Evolutionary conservation across 768 basidiomycete species (phyloP), one percentile per base, ranked within the genome.

Genomic region (Termitomyces sp.): DNA sequence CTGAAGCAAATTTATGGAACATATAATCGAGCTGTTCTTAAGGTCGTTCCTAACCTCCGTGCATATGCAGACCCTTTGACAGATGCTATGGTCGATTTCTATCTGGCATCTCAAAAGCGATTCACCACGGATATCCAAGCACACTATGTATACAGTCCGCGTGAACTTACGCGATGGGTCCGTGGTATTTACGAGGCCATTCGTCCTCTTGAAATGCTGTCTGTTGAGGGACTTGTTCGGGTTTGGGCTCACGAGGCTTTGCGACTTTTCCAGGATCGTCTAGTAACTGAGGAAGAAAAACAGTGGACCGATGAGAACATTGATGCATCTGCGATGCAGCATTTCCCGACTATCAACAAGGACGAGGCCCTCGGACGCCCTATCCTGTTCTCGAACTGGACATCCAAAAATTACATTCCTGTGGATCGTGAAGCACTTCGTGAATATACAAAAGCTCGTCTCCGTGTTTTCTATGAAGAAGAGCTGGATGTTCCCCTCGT

Each of bases 331-430:
- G 96, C 96, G 0, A 78, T 89, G 78, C 81, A 87, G 61, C 88
- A 97, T 72, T 99, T 99, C 87, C 95, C 95, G 0, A 95, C 91
- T 2, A 90, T 97, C 71, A 86, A 92, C 69, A 81, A 81, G 44
- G 86, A 88, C 27, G 94, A 97, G 68, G 94, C 97, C 1, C 81
- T 99, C 30, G 73, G 64, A 34, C 85, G 97, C 16, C 97, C 97
- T 0, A 95, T 99, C 64, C 76, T 99, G 39, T 99, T 95, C 81
- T 98, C 97, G 22, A 98, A 98, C 72, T 99, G 97, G 97, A 98
- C 96, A 1, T 95, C 96, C 11, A 94, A 95, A 75, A 77, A 98
- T 69, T 98, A 98, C 71, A 86, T 98, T 48, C 88, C 97, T 2
- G 96, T 99, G 47, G 93, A 97, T 61, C 85, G 97, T 52, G 96